phyloP scores from a whole-genome alignment of 768 basidiomycete genomes.

The Tricholomella constricta region DNA sequence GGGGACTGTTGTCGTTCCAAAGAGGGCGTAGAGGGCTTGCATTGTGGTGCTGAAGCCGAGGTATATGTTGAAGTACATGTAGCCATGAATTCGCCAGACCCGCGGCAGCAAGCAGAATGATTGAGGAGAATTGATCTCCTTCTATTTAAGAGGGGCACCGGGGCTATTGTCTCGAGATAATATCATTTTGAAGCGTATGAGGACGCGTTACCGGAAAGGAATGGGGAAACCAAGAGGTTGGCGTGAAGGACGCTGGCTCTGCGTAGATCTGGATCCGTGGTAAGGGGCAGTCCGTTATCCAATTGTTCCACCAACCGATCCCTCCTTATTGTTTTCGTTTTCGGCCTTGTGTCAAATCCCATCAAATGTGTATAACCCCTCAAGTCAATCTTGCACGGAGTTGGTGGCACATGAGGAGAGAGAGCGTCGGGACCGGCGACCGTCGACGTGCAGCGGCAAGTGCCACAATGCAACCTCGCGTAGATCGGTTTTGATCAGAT shows the following conservation, averaged over 20 bases:
- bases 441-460: no score
- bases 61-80: constrained; percentile 8
- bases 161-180: constrained; percentile 35
- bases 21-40: constrained; percentile 35
- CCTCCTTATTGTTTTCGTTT: constrained; percentile 50
- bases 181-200: constrained; percentile 19
- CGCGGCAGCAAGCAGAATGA: constrained; percentile 40
- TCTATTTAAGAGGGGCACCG: constrained; percentile 28
- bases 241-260: constrained; percentile 16
- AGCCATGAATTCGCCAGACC: constrained; percentile 40
- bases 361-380: constrained; percentile 17
- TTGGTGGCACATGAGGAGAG: constrained; percentile 2
- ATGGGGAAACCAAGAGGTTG: constrained; percentile 30
- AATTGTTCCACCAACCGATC: constrained; percentile 41
- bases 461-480: no score
- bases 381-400: background rate
- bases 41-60: constrained; percentile 30
- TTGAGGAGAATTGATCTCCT: constrained; percentile 26
- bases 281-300: constrained; percentile 16
- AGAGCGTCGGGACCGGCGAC: no score
- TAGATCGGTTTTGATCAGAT: no score
- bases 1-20: constrained; percentile 65
- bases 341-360: constrained; percentile 10
- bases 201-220: constrained; percentile 27
- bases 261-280: constrained; percentile 16